Percentiles rank a stretch among this genome's conserved stretches.
phyloP scores from a whole-genome alignment of 495 filamentous ascomycete species.

The Annulohypoxylon moriforme region DNA sequence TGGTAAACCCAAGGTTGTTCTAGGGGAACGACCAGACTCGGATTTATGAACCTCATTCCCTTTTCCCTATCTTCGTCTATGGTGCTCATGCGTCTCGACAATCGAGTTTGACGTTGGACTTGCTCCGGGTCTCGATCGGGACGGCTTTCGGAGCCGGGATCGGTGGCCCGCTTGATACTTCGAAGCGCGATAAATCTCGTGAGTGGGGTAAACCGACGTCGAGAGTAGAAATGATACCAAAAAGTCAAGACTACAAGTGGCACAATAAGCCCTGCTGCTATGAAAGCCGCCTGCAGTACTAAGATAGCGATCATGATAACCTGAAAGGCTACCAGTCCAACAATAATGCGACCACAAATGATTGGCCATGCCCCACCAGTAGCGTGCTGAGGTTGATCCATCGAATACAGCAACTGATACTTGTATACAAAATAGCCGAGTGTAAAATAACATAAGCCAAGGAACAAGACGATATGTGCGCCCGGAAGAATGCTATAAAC shows the following conservation, averaged over 20 bases:
- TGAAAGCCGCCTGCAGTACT: conserved; percentile 76
- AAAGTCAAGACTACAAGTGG: conserved; percentile 82
- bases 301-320: conserved; percentile 89
- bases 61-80: conserved; percentile 76
- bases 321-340: conserved; percentile 89
- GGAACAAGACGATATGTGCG: conserved; percentile 82
- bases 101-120: conserved; percentile 46
- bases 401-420: conserved; percentile 96
- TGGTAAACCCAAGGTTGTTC: conserved; percentile 65
- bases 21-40: conserved; percentile 72
- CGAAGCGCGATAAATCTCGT: conserved; percentile 92
- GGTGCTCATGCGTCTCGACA: conserved; percentile 57
- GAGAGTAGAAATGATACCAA: conserved; percentile 85
- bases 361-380: conserved; percentile 95
- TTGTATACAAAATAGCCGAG: conserved; percentile 96
- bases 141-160: conserved; percentile 50
- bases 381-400: conserved; percentile 96
- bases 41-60: conserved; percentile 76
- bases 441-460: conserved; percentile 87
- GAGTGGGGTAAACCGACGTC: conserved; percentile 80
- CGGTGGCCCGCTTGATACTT: conserved; percentile 66
- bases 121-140: conserved; percentile 60
- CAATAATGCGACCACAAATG: conserved; percentile 87
- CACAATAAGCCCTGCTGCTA: conserved; percentile 73
- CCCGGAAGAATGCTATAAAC: conserved; percentile 91